Conservation (phyloP, 768 basidiomycete genomes). For the Hericium erinaceus region DNA sequence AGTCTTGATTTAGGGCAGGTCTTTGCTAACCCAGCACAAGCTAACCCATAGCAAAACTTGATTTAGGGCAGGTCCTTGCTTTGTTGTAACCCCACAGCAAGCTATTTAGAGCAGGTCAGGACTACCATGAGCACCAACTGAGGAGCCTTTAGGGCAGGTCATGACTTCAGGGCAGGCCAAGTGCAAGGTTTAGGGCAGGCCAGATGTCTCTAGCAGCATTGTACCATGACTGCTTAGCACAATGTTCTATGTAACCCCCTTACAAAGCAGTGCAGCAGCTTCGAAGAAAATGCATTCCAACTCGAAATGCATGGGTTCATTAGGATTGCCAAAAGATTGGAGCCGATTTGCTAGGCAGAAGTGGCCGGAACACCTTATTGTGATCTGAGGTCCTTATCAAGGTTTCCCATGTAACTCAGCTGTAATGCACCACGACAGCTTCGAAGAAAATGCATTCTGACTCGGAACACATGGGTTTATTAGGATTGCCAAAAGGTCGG, state of each 20-base stretch:
- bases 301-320: too few species aligned
- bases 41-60: neutral
- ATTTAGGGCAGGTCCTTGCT: neutral
- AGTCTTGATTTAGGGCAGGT: too few species aligned
- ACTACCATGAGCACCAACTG: neutral
- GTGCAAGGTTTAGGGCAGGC: neutral
- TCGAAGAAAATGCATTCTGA: slow-evolving; percentile 80
- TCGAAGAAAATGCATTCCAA: too few species aligned
- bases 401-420: slow-evolving; percentile 81
- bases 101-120: neutral
- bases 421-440: slow-evolving; percentile 75
- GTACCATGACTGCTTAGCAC: too few species aligned
- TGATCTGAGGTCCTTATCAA: slow-evolving; percentile 41
- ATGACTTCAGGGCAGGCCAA: neutral
- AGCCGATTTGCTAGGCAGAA: too few species aligned
- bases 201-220: neutral
- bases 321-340: too few species aligned
- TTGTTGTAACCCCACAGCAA: neutral
- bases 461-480: too few species aligned
- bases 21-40: neutral
- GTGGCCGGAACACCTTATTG: too few species aligned
- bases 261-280: too few species aligned
- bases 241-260: too few species aligned
- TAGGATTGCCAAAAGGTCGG: too few species aligned
- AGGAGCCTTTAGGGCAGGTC: neutral